Evolutionary conservation across 2,329 filamentous ascomycete genomes (phyloP), one percentile per base, ranked within the genome.

Genomic region (Verticillium longisporum): DNA sequence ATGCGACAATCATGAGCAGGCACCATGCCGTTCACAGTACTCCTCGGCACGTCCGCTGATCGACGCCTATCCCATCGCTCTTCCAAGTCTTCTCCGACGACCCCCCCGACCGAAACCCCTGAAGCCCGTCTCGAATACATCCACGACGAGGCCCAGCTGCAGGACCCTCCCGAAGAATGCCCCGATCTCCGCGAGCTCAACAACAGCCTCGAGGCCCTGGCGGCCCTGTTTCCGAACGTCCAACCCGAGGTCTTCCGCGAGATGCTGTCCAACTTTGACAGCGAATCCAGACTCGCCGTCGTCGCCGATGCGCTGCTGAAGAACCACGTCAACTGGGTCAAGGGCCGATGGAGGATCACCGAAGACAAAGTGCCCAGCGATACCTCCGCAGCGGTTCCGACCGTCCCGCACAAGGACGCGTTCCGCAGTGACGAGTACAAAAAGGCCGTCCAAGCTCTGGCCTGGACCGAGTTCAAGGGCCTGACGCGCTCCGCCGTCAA

Each of bases 161-260:
- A 71, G 21, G 76, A 77, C 55, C 65, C 78, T 31, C 72, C 74
- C 7, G 75, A 77, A 65, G 84, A 88, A 62, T 77, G 82, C 38
- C 82, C 84, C 45, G 83, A 91, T 67, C 79, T 92, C 31, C 80
- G 83, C 66, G 84, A 88, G 62, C 80, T 94, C 57, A 94, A 94
- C 75, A 78, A 79, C 58, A 83, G 86, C 67, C 84, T 95, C 64
- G 83, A 84, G 63, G 85, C 82, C 13, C 82, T 95, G 54, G 84
- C 86, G 26, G 85, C 85, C 56, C 81, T 93, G 9, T 95, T 95
- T 66, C 91, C 91, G 33, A 86, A 93, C 73, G 80, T 93, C n/a
- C 88, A 92, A 73, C 80, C 90, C 62, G 89, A 93, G 66, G 90
- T 93, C 18, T 91, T 95, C 70, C 85, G 90, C 55, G 90, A 94